Percentiles rank a stretch among this genome's conserved stretches.
Conservation (phyloP, 2,329 filamentous ascomycete species). For the Fusarium armeniacum region DNA sequence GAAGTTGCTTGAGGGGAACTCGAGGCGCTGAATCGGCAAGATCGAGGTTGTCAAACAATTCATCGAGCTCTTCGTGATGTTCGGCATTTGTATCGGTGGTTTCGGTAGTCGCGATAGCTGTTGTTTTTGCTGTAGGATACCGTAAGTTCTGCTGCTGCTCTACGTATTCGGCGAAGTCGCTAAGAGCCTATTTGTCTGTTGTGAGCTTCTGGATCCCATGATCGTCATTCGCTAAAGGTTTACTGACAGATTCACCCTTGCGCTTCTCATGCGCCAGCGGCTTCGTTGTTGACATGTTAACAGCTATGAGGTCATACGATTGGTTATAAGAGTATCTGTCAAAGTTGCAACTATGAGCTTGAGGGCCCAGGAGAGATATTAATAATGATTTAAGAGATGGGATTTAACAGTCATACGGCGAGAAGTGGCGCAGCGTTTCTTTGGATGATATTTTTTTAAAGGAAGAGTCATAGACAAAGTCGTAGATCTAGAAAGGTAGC, state of each 20-base stretch:
- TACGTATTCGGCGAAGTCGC: slow-evolving; percentile 97
- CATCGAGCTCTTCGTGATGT: slow-evolving; percentile 85
- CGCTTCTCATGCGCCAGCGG: slow-evolving; percentile 82
- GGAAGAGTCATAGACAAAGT: slow-evolving; percentile 49
- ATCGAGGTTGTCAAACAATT: slow-evolving; percentile 91
- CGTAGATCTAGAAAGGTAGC: slow-evolving; percentile 14
- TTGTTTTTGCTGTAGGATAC: slow-evolving; percentile 62
- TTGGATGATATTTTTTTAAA: slow-evolving; percentile 14
- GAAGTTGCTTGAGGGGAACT: slow-evolving; percentile 79
- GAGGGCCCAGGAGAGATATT: slow-evolving; percentile 15
- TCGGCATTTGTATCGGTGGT: slow-evolving; percentile 60
- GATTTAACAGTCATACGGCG: slow-evolving; percentile 5
- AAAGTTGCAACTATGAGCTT: slow-evolving; percentile 13
- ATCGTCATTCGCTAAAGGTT: not conserved
- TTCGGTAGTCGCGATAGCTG: slow-evolving; percentile 47
- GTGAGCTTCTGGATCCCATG: slow-evolving; percentile 19
- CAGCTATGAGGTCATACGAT: slow-evolving; percentile 45
- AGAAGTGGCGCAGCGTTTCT: slow-evolving; percentile 42
- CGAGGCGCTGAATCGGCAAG: slow-evolving; percentile 77
- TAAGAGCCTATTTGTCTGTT: slow-evolving; percentile 72
- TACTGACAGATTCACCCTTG: slow-evolving; percentile 84
- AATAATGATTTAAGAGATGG: slow-evolving; percentile 9
- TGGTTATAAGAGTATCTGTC: slow-evolving; percentile 52
- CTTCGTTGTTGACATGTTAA: slow-evolving; percentile 69
- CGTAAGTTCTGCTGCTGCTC: slow-evolving; percentile 89